Evolutionary conservation across 1,139 yeast species (phyloP).

Genomic region (Debaryomyces udenii): DNA sequence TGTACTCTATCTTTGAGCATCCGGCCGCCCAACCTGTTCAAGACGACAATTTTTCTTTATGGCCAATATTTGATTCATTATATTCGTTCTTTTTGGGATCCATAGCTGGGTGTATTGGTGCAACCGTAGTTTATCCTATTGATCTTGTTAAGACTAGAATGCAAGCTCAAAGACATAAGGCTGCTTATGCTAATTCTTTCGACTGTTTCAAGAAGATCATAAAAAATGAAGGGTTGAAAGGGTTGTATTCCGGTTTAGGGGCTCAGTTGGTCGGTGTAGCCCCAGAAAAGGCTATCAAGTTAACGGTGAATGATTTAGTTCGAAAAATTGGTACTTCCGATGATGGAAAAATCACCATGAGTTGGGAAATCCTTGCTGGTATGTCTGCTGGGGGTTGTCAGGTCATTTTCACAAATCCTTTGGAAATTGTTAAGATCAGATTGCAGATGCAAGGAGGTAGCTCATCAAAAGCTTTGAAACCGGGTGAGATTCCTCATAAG

Average conservation of each 20-base stretch:
- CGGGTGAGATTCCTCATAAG: slow-evolving; percentile 52
- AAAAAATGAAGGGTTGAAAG: slow-evolving; percentile 76
- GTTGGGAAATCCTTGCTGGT: slow-evolving; percentile 85
- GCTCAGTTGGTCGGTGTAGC: slow-evolving; percentile 98
- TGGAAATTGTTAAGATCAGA: slow-evolving; percentile 94
- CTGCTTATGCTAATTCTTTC: slow-evolving; percentile 74
- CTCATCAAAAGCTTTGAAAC: slow-evolving; percentile 37
- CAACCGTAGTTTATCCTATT: slow-evolving; percentile 96
- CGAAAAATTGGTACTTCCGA: slow-evolving; percentile 73
- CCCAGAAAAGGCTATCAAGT: slow-evolving; percentile 96
- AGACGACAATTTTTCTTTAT: slow-evolving; percentile 47
- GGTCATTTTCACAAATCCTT: slow-evolving; percentile 92
- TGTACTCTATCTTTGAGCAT: slow-evolving; percentile 46
- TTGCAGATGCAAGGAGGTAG: slow-evolving; percentile 90
- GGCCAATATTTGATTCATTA: slow-evolving; percentile 76
- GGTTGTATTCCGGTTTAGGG: slow-evolving; percentile 91
- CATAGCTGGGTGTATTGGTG: slow-evolving; percentile 96
- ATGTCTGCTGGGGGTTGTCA: slow-evolving; percentile 96
- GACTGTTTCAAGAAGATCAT: slow-evolving; percentile 87
- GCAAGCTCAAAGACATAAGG: slow-evolving; percentile 88
- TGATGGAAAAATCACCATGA: slow-evolving; percentile 60
- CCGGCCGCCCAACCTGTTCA: slow-evolving; percentile 40
- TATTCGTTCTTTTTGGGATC: slow-evolving; percentile 92
- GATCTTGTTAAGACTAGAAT: slow-evolving; percentile 95
- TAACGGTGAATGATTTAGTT: slow-evolving; percentile 89